Percentiles rank a stretch among this genome's conserved stretches.
Evolutionary conservation across 2,329 filamentous ascomycete species (phyloP).

Genomic region (Colletotrichum liriopes): DNA sequence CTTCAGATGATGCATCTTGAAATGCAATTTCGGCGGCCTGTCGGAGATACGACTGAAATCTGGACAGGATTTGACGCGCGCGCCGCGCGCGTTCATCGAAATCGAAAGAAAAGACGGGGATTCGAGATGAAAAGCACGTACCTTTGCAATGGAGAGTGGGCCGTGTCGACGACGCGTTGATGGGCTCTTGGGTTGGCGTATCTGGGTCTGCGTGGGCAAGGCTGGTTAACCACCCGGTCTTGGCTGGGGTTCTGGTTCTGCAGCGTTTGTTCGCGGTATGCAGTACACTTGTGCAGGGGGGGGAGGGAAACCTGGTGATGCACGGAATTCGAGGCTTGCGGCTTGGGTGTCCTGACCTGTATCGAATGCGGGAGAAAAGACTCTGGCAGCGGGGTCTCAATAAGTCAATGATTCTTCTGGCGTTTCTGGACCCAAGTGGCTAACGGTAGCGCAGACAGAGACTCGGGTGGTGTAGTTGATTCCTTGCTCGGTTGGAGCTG

Average conservation of each 20-base stretch:
- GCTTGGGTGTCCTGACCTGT: slow-evolving; percentile 27
- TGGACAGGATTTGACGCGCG: slow-evolving; percentile 5
- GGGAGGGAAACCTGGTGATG: slow-evolving; percentile 29
- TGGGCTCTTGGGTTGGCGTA: background rate
- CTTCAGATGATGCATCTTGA: slow-evolving; percentile 43
- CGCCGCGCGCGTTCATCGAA: background rate
- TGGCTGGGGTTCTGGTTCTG: slow-evolving; percentile 20
- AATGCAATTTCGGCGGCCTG: slow-evolving; percentile 41
- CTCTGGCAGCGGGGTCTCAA: slow-evolving; percentile 19
- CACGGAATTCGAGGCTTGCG: slow-evolving; percentile 34
- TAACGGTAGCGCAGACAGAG: slow-evolving; percentile 16
- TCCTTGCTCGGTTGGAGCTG: slow-evolving; percentile 25
- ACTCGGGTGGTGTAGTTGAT: slow-evolving; percentile 14
- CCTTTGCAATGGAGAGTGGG: slow-evolving; percentile 12
- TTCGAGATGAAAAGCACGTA: slow-evolving; percentile 33
- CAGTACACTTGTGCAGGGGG: slow-evolving; percentile 27
- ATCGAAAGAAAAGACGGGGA: slow-evolving; percentile 19
- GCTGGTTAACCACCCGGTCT: slow-evolving; percentile 7
- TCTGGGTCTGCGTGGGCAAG: slow-evolving; percentile 7
- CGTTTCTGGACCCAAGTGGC: slow-evolving; percentile 1
- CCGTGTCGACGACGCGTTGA: slow-evolving; percentile 27
- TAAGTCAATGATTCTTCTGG: slow-evolving; percentile 32
- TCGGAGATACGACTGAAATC: slow-evolving; percentile 34
- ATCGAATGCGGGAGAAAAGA: slow-evolving; percentile 1
- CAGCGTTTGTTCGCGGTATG: slow-evolving; percentile 23